A percentile compares a stretch with the other conserved stretches of the same genome.
Conservation (phyloP, 2,329 filamentous ascomycete genomes). For the Alternaria panax region DNA sequence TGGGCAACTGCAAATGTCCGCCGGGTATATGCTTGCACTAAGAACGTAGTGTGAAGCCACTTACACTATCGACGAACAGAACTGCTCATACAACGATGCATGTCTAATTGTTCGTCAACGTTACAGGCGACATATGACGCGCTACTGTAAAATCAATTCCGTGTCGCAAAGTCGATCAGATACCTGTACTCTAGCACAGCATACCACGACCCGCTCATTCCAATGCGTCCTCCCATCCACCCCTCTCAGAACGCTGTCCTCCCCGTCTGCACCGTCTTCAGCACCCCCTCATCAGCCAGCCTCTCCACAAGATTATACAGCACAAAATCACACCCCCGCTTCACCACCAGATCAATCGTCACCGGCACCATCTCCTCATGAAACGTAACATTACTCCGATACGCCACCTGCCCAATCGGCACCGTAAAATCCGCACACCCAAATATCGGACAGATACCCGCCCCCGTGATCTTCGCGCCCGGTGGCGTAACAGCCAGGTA, state of each 20-base stretch:
- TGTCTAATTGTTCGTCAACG: not conserved
- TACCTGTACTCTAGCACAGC: no score
- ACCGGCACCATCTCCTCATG: slow-evolving; percentile 54
- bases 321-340: slow-evolving; percentile 55
- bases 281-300: slow-evolving; percentile 50
- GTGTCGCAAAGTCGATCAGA: no score
- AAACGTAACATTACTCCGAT: slow-evolving; percentile 51
- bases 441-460: slow-evolving; percentile 48
- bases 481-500: slow-evolving; percentile 45
- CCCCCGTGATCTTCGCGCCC: slow-evolving; percentile 41
- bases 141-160: not conserved
- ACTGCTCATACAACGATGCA: not conserved
- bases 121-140: not conserved
- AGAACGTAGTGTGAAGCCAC: not conserved
- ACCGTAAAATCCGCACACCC: slow-evolving; percentile 53
- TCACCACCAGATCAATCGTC: slow-evolving; percentile 53
- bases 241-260: slow-evolving; percentile 44
- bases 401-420: slow-evolving; percentile 54
- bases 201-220: not conserved
- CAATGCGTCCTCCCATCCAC: not conserved
- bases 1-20: not conserved
- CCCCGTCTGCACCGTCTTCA: slow-evolving; percentile 52
- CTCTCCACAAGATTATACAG: slow-evolving; percentile 53
- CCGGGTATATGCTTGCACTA: not conserved
- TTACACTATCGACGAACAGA: not conserved